Base-by-base conservation (phyloP, 2,329 filamentous ascomycete genomes). In the Boeremia exigua region DNA sequence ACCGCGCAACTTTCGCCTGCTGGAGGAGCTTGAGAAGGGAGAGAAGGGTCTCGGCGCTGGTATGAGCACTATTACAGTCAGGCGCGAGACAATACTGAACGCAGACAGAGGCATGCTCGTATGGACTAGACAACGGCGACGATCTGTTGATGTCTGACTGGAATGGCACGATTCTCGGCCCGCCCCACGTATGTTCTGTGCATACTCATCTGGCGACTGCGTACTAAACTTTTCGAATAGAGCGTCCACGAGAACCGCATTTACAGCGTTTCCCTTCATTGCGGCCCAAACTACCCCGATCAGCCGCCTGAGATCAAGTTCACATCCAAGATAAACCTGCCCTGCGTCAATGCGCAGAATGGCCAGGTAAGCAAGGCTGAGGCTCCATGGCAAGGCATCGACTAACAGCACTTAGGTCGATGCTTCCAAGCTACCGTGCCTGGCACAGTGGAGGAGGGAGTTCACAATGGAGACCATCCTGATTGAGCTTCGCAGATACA, bases 231-330 rank as follows among this genome's bases (percentile, higher is more conserved):
- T 33, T 3, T 25, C 10, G 8, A 46, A 15, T 71, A 95, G 91
- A 96, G 92, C 78, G 92, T 89, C 60, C 94, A 98, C 76, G 95
- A 99, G 83, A 99, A 99, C 80, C 90, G 95, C 71, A 99, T 99
- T 80, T 99, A 99, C 84, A 96, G 92, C 67, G 85, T 99, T 70
- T 96, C 94, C 79, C 96, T 99, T 81, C 89, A 96, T 81, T 99
- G 95, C 81, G 93, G 92, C 60, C 83, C 87, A 44, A 82, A 90
- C 54, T 99, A 99, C 77, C 95, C 95, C 48, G 92, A 96, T 75
- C 82, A 86, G 60, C 95, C 95, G 40, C 95, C 95, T 0, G 87
- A 89, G 47, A 91, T 99, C 70, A 88, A 94, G 71, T 99, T 99
- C 78, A 87, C 95, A 69, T 96, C 90, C 70, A 90, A 92, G 78